phyloP scores from a whole-genome alignment of 2,329 filamentous ascomycete genomes.

The Magnaporthiopsis poae region DNA sequence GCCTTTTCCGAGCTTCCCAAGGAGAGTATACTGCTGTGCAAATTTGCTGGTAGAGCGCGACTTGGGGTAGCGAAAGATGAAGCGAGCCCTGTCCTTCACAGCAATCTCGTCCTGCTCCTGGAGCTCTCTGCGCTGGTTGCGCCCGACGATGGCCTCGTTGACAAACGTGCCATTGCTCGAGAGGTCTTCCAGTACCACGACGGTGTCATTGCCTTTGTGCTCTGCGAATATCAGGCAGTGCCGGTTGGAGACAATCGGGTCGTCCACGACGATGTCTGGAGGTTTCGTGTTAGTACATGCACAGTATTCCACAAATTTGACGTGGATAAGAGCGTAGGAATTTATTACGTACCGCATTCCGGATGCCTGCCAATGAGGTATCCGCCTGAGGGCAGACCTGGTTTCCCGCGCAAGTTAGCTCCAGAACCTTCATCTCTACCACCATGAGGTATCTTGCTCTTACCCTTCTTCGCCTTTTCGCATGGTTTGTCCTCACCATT shows the following conservation, averaged over 20 bases:
- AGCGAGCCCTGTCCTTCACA: conserved; percentile 73
- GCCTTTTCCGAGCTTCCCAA: conserved; percentile 82
- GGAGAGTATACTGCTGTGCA: conserved; percentile 72
- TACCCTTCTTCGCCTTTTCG: conserved; percentile 35
- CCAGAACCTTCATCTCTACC: conserved; percentile 41
- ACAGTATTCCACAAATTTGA: not conserved
- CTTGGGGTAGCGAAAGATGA: conserved; percentile 83
- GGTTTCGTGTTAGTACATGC: conserved; percentile 10
- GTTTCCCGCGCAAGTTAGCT: conserved; percentile 43
- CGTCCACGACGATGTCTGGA: conserved; percentile 63
- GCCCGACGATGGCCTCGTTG: conserved; percentile 80
- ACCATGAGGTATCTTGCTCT: conserved; percentile 17
- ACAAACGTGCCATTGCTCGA: conserved; percentile 96
- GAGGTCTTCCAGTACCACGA: conserved; percentile 79
- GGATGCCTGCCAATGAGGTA: conserved; percentile 88
- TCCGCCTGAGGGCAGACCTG: conserved; percentile 63
- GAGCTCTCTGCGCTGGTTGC: conserved; percentile 82
- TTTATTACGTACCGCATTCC: conserved; percentile 66
- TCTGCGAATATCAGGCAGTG: conserved; percentile 45
- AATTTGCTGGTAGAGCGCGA: conserved; percentile 67
- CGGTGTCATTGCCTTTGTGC: conserved; percentile 31
- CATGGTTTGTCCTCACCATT: conserved; percentile 10
- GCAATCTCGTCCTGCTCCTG: conserved; percentile 85
- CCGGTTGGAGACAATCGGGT: conserved; percentile 77
- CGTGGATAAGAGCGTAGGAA: not conserved